These are phyloP conservation scores for Euphorbia celastroides DNA, from an alignment of 441 rosid genomes.

Conservation along the genomic window DNA sequence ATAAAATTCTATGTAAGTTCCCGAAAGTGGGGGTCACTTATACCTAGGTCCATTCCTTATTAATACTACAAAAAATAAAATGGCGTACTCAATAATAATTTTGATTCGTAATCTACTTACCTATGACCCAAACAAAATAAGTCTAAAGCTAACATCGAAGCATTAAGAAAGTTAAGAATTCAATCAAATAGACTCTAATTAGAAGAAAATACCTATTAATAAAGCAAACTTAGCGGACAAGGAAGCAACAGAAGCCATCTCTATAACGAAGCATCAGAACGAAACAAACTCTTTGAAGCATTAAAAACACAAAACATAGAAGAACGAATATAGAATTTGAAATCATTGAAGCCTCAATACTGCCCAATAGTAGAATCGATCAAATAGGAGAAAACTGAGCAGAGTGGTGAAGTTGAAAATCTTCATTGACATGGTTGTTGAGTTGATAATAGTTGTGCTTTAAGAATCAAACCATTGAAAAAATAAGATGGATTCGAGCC, in stretches of 20 bases:
- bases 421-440: background rate
- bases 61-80: too few relatives aligned
- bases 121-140: background rate
- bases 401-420: constrained; percentile 13
- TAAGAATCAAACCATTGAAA: constrained; percentile 5
- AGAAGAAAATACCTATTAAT: background rate
- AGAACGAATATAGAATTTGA: background rate
- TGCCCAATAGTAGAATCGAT: constrained; percentile 2
- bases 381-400: constrained; percentile 22
- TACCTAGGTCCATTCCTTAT: too few relatives aligned
- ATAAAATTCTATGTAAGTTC: too few relatives aligned
- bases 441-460: constrained; percentile 12
- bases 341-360: background rate
- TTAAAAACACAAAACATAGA: background rate
- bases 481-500: constrained; percentile 36
- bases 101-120: too few relatives aligned
- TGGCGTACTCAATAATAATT: too few relatives aligned
- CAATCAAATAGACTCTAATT: background rate
- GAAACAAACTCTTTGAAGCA: constrained; percentile 39
- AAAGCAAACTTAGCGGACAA: constrained; percentile 49
- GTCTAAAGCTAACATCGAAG: constrained; percentile 3
- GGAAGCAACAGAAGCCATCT: constrained; percentile 77
- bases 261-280: constrained; percentile 31
- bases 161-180: background rate
- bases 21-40: too few relatives aligned